These are phyloP conservation scores for Aspergillus unguis DNA, from an alignment of 2,329 filamentous ascomycete species.

Conservation along the genomic window DNA sequence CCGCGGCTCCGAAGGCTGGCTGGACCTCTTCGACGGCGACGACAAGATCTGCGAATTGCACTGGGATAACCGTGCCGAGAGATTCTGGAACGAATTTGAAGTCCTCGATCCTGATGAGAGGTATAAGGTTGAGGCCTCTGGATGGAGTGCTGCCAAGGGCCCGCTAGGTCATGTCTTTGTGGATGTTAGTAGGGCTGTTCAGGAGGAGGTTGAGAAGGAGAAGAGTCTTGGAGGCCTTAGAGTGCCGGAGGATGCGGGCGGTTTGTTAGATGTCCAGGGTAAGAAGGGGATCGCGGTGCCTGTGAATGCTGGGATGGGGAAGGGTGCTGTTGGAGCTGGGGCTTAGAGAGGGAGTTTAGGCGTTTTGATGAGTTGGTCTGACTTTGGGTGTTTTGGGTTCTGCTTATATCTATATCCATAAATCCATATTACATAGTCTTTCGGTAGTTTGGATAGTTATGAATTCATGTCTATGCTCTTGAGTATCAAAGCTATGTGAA, in stretches of 20 bases:
- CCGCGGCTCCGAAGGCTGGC: slow-evolving; percentile 32
- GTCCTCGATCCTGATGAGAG: slow-evolving; percentile 24
- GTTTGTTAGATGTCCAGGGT: no score
- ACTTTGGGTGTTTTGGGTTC: no score
- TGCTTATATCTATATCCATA: no score
- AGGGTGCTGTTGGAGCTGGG: no score
- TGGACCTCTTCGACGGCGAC: slow-evolving; percentile 31
- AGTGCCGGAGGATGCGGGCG: background rate
- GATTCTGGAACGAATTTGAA: slow-evolving; percentile 25
- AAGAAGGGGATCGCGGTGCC: no score
- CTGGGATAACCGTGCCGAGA: slow-evolving; percentile 31
- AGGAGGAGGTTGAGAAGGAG: slow-evolving; percentile 16
- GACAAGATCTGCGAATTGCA: slow-evolving; percentile 33
- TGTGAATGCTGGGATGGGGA: no score
- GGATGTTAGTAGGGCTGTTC: slow-evolving; percentile 22
- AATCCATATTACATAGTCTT: no score
- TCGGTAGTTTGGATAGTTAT: no score
- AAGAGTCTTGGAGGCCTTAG: background rate
- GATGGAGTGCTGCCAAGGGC: slow-evolving; percentile 30
- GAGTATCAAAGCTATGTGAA: no score
- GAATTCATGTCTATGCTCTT: no score
- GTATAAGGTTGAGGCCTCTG: slow-evolving; percentile 28
- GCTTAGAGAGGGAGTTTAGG: no score
- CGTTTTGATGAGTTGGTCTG: no score
- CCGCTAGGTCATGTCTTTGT: slow-evolving; percentile 32